Conservation (phyloP, 2,329 filamentous ascomycete genomes). For the Akanthomyces muscarius region DNA sequence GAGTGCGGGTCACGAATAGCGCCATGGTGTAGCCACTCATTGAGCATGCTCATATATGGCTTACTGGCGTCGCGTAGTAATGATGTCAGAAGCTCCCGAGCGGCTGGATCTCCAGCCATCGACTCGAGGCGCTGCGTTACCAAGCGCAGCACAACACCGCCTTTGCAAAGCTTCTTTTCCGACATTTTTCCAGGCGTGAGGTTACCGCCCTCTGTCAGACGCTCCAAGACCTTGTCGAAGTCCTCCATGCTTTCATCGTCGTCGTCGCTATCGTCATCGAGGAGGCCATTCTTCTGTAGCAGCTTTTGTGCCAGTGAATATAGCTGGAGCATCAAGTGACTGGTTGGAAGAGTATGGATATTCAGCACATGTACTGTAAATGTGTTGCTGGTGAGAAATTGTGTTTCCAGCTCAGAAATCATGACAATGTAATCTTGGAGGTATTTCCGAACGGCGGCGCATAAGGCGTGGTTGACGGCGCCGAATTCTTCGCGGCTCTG, state of each 20-base stretch:
- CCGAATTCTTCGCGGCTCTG: slow-evolving; percentile 92
- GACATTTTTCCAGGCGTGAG: slow-evolving; percentile 73
- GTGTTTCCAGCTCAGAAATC: slow-evolving; percentile 88
- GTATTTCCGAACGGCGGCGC: slow-evolving; percentile 87
- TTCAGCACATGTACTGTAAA: slow-evolving; percentile 94
- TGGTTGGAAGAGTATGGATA: slow-evolving; percentile 83
- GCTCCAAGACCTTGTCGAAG: slow-evolving; percentile 89
- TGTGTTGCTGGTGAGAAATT: slow-evolving; percentile 79
- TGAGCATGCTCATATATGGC: slow-evolving; percentile 97
- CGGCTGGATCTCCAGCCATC: slow-evolving; percentile 91
- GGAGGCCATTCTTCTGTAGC: slow-evolving; percentile 77
- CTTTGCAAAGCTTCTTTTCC: slow-evolving; percentile 90
- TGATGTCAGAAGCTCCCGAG: slow-evolving; percentile 74
- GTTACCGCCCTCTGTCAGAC: slow-evolving; percentile 80
- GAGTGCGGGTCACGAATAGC: slow-evolving; percentile 90
- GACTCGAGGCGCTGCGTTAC: slow-evolving; percentile 80
- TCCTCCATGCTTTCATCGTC: slow-evolving; percentile 74
- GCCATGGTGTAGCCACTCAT: slow-evolving; percentile 96
- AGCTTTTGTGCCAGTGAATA: slow-evolving; percentile 86
- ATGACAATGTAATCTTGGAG: slow-evolving; percentile 92
- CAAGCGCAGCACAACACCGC: slow-evolving; percentile 87
- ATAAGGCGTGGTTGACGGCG: slow-evolving; percentile 90
- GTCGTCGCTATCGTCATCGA: slow-evolving; percentile 74
- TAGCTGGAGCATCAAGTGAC: slow-evolving; percentile 86
- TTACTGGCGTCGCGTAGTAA: slow-evolving; percentile 82